phyloP scores from a whole-genome alignment of 495 filamentous ascomycete species.

The Cercophora samala region DNA sequence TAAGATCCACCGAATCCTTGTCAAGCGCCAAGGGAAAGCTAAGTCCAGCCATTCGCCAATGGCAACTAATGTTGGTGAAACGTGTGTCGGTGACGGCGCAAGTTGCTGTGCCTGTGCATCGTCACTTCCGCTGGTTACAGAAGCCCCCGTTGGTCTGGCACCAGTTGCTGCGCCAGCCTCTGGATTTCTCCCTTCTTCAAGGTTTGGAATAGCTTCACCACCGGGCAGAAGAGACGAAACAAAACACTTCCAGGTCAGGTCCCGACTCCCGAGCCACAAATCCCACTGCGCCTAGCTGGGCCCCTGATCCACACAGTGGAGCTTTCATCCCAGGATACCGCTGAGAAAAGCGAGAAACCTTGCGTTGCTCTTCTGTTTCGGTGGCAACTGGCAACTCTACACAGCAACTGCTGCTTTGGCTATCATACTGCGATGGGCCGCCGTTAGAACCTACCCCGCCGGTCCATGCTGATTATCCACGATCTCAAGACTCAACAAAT shows the following conservation, averaged over 20 bases:
- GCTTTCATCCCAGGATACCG: not conserved
- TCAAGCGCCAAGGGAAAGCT: not conserved
- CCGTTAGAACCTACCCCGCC: constrained; percentile 13
- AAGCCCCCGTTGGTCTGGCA: not conserved
- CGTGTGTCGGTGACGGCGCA: constrained; percentile 22
- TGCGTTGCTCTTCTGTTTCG: constrained; percentile 2
- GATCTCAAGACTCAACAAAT: constrained; percentile 41
- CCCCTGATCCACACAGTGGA: not conserved
- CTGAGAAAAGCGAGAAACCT: not conserved
- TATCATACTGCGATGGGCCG: constrained; percentile 1
- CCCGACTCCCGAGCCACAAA: not conserved
- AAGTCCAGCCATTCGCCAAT: constrained; percentile 30
- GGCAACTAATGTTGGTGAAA: constrained; percentile 21
- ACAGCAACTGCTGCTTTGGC: constrained; percentile 7
- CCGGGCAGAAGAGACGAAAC: not conserved
- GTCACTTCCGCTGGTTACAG: constrained; percentile 10
- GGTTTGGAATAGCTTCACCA: not conserved
- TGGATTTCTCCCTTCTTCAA: not conserved
- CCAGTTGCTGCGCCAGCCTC: not conserved
- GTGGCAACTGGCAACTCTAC: constrained; percentile 1
- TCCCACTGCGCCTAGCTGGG: not conserved
- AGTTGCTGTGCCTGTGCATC: not conserved
- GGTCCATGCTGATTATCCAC: constrained; percentile 48
- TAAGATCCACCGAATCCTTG: not conserved
- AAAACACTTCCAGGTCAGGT: not conserved